Percentiles rank a stretch among this genome's conserved stretches.
Conservation (phyloP, 352 stramenopile genomes). For the Phytophthora chlamydospora region DNA sequence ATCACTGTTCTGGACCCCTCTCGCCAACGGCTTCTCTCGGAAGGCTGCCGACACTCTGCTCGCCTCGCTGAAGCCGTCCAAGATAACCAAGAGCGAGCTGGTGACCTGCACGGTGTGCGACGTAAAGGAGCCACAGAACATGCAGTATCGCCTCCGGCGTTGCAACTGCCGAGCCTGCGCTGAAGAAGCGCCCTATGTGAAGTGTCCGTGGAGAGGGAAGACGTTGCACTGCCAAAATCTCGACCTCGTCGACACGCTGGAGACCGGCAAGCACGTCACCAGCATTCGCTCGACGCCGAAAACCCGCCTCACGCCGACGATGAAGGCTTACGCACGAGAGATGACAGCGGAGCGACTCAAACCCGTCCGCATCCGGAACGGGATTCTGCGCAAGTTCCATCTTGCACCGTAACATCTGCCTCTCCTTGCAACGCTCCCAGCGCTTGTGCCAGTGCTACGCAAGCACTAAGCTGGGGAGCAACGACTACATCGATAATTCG, state of each 20-base stretch:
- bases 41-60: conserved; percentile 4
- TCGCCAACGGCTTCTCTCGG: neutral
- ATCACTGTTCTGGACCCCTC: conserved; percentile 1
- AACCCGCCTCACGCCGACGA: neutral
- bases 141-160: conserved; percentile 1
- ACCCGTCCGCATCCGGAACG: conserved; percentile 1
- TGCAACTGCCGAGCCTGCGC: neutral
- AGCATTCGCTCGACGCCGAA: neutral
- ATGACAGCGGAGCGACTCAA: conserved; percentile 5
- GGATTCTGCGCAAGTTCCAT: too few species aligned
- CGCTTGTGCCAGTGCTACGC: too few species aligned
- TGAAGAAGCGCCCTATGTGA: conserved; percentile 1
- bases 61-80: conserved; percentile 1
- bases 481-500: neutral
- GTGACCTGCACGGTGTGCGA: neutral
- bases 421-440: too few species aligned
- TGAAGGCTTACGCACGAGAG: conserved; percentile 1
- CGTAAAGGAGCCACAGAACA: conserved; percentile 1
- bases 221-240: neutral
- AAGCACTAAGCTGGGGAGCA: too few species aligned
- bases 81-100: conserved; percentile 11
- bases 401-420: neutral
- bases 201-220: conserved; percentile 1
- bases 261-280: conserved; percentile 4
- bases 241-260: conserved; percentile 1